Base-by-base conservation (phyloP, 257 asterid genomes). In the Buddleja alternifolia region DNA sequence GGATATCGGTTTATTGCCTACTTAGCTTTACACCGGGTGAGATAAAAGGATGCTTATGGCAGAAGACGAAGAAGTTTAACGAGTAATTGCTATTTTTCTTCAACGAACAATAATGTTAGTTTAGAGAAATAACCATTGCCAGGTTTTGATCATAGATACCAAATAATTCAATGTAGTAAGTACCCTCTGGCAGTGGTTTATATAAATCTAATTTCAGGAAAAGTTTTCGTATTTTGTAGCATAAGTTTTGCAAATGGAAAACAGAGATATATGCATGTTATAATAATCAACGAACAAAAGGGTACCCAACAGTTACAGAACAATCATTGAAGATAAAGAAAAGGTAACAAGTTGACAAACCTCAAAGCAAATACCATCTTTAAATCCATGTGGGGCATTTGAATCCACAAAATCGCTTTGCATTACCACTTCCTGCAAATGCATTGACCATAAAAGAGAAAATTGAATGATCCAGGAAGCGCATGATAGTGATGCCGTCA, bases 1-100 rank as follows among this genome's bases (percentile, higher is more conserved):
- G 92, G 86, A 12, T 94, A 94, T 58, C 89, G 97, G 16, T 21
- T 89, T 54, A 42, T 86, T 25, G 99, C 99, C 23, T 94, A 94
- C 77, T 75, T 89, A 40, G 97, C 99, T 51, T 83, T 94, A 63
- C 86, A 67, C 52, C 78, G 96, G 52, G 87, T 89, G 59, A 78
- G 83, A 47, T 88, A 83, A 90, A 29, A 65, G 39, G 60, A 71
- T 44, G 60, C 63, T 25, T 10, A 54, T 8, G 1, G 46, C 41
- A 4, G 34, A 19, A 10, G 25, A 6, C 34, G 69, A 70, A 46
- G 41, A 76, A 47, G 60, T 63, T 79, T 77, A 73, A 81, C 52
- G 68, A 72, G 78, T n/a, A n/a, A 72, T 75, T 63, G 44, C 63
- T 67, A 32, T 19, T 42, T 68, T 76, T 79, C 71, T 77, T 75